These are phyloP conservation scores for Ulota crispa DNA, from an alignment of 225 moss, liverwort and hornwort genomes.

Conservation along the genomic window DNA sequence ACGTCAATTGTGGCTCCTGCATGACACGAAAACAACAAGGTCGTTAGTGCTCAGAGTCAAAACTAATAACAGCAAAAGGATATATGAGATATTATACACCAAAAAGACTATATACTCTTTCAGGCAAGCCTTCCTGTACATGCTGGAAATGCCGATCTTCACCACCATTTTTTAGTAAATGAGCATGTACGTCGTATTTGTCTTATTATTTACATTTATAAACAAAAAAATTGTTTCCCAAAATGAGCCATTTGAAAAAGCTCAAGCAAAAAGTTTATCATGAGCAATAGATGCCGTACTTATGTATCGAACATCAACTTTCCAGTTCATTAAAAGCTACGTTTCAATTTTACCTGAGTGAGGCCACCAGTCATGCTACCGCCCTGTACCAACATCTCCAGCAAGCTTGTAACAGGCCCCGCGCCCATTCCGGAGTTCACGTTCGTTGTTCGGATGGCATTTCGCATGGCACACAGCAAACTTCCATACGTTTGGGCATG, in stretches of 20 bases:
- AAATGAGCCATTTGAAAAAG: neutral
- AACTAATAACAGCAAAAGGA: neutral
- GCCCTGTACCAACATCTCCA: slow-evolving; percentile 78
- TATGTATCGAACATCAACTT: neutral
- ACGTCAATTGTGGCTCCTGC: slow-evolving; percentile 71
- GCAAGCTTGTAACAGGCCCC: slow-evolving; percentile 59
- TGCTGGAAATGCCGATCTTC: neutral
- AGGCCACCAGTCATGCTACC: slow-evolving; percentile 69
- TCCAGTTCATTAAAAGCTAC: neutral
- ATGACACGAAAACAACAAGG: neutral
- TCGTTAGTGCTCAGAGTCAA: slow-evolving; percentile 8
- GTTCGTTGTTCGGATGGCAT: slow-evolving; percentile 62
- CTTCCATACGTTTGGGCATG: slow-evolving; percentile 70
- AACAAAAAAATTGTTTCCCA: neutral
- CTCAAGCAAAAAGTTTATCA: neutral
- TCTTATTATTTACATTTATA: too few relatives aligned
- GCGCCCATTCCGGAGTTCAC: slow-evolving; percentile 58
- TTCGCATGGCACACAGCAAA: slow-evolving; percentile 80
- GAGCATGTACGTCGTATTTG: neutral
- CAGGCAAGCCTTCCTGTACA: neutral
- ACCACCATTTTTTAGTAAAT: neutral
- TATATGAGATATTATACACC: neutral
- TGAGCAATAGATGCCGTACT: neutral
- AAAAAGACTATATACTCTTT: neutral
- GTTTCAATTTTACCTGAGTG: slow-evolving; percentile 63